phyloP scores from a whole-genome alignment of 2,329 filamentous ascomycete species.

The Alternaria ventricosa region DNA sequence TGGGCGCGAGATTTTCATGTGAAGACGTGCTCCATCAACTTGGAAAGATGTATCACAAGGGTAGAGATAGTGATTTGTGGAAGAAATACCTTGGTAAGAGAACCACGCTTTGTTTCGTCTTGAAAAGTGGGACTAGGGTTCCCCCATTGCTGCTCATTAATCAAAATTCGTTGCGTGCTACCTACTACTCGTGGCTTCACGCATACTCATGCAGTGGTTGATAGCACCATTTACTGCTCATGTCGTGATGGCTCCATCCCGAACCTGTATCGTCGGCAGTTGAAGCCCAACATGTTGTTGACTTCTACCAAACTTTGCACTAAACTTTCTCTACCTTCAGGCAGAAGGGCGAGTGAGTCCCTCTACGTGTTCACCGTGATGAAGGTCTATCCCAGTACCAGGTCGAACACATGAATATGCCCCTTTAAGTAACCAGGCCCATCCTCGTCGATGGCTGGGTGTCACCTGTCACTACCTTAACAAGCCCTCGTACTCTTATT shows the following conservation, averaged over 20 bases:
- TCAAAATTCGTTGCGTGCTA: not conserved
- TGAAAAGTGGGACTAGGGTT: not conserved
- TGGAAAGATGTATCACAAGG: not conserved
- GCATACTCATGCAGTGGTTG: not conserved
- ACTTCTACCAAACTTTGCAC: not conserved
- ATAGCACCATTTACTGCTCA: not conserved
- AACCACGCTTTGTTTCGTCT: not conserved
- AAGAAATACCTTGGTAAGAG: not conserved
- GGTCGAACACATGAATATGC: slow-evolving; percentile 10
- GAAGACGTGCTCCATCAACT: not conserved
- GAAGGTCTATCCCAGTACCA: not conserved
- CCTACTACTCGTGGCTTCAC: not conserved
- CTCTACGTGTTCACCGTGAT: not conserved
- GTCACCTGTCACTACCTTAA: slow-evolving; percentile 29
- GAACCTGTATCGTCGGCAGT: not conserved
- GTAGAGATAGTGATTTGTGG: not conserved
- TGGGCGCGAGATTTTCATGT: not conserved
- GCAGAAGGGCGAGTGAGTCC: not conserved
- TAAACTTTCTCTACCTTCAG: not conserved
- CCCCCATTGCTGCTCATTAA: not conserved
- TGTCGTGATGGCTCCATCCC: not conserved
- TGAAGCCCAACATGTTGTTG: not conserved
- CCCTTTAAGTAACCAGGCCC: slow-evolving; percentile 27
- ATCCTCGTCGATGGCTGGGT: slow-evolving; percentile 22
- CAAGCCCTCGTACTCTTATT: not conserved